Evolutionary conservation across 768 basidiomycete species (phyloP).

Genomic region (Sporobolomyces phaffii): DNA sequence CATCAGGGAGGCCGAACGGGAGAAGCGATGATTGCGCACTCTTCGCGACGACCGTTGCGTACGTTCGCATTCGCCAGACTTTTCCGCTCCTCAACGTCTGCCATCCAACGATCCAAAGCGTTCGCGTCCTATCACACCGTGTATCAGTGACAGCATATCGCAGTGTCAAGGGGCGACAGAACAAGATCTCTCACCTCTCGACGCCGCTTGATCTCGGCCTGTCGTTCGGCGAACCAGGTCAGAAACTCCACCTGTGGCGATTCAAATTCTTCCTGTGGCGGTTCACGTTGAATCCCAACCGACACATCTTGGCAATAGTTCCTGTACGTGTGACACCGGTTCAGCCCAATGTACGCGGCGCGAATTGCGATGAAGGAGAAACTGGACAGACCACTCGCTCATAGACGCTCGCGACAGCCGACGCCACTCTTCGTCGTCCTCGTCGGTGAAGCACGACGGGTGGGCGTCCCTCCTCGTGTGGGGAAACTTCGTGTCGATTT

Average conservation of each 20-base stretch:
- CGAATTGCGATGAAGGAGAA: no score
- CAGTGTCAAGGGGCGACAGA: neutral
- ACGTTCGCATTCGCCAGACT: neutral
- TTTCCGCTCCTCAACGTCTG: neutral
- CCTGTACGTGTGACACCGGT: no score
- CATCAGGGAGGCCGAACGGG: no score
- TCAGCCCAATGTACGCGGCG: no score
- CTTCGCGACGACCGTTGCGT: neutral
- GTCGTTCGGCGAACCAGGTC: neutral
- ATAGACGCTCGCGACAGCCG: neutral
- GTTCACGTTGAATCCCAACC: no score
- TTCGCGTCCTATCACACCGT: neutral
- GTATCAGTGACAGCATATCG: neutral
- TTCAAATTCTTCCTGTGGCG: neutral
- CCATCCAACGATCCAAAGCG: neutral
- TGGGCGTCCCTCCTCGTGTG: no score
- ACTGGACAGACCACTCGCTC: no score
- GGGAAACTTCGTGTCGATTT: neutral
- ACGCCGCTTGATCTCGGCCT: neutral
- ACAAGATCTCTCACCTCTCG: neutral
- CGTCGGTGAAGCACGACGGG: neutral
- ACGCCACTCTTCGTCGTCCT: neutral
- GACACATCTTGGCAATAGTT: no score
- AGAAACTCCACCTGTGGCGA: neutral
- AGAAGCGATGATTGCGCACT: no score